phyloP scores from a whole-genome alignment of 495 filamentous ascomycete genomes.

The Talaromyces adpressus region DNA sequence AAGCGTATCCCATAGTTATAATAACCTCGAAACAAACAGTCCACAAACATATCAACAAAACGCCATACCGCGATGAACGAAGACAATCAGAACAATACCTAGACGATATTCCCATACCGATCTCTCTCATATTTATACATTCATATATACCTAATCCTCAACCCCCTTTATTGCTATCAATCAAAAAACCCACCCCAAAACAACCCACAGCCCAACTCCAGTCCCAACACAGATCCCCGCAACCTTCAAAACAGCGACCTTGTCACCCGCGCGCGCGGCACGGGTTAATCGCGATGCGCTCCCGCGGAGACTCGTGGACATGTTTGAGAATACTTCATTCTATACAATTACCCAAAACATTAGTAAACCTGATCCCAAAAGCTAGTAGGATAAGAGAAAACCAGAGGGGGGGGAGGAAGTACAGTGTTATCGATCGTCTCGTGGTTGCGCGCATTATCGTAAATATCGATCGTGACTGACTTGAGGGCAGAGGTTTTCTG shows the following conservation, averaged over 20 bases:
- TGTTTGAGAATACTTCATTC: slow-evolving; percentile 58
- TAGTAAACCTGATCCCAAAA: neutral
- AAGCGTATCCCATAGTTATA: neutral
- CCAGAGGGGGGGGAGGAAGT: slow-evolving; percentile 22
- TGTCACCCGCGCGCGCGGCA: slow-evolving; percentile 88
- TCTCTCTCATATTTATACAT: neutral
- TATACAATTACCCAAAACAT: slow-evolving; percentile 12
- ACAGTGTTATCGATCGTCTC: slow-evolving; percentile 81
- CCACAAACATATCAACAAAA: neutral
- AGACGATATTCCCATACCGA: no score
- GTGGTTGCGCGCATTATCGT: slow-evolving; percentile 85
- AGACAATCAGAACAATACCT: no score
- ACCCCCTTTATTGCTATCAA: neutral
- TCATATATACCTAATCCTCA: neutral
- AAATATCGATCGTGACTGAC: slow-evolving; percentile 97
- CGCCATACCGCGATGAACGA: neutral
- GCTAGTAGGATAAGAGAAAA: neutral
- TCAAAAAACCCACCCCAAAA: slow-evolving; percentile 61
- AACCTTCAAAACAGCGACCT: slow-evolving; percentile 82
- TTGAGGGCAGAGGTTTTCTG: slow-evolving; percentile 86
- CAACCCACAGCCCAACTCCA: slow-evolving; percentile 68
- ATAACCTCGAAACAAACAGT: neutral
- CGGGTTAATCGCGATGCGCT: slow-evolving; percentile 80
- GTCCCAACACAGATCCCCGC: slow-evolving; percentile 73
- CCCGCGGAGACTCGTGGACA: slow-evolving; percentile 61